Base-by-base conservation (phyloP, 2,329 filamentous ascomycete genomes). In the Fusarium virguliforme region DNA sequence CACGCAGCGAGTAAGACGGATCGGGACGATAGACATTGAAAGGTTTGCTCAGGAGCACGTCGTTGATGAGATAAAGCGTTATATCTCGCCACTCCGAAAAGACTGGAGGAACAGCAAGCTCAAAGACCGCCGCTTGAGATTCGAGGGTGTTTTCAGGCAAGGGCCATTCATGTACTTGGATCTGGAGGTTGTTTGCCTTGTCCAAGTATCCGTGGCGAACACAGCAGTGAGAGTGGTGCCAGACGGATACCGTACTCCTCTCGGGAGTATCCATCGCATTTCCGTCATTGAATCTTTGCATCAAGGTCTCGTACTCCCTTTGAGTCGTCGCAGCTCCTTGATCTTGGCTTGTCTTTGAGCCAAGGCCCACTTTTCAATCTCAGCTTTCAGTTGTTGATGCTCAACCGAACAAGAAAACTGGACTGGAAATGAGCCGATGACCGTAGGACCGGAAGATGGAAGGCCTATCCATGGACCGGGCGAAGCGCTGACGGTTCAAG, bases 81-180 rank as follows among this genome's bases (percentile, higher is more conserved):
- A 75, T 67, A 61, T 89, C 84, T n/a, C 88, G 79, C 88, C 88
- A 90, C 1, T 70, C 53, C 1, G 72, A 72, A 38, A 87, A 85
- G 0, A 12, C 13, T 0, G 13, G 0, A 0, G 88, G 88, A 0
- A 83, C 64, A 0, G 68, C 61, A 0, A 90, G 77, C 67, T 91
- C 88, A 37, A 91, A 91, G 0, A 90, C 80, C 0, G 82, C 82
- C 0, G 85, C 78, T 67, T 87, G 84, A 0, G 82, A 82, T n/a
- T 80, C 30, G 0, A 68, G 15, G 0, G 41, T 0, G 1, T 80
- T 13, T 0, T 41, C 28, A 0, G 87, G 84, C 0, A 91, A 77
- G 0, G 89, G 88, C 87, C 87, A 90, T 71, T 91, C 89, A 64
- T 88, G 81, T 9, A 87, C 74, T 0, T 41, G 0, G 8, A 91